Conservation (phyloP, 768 basidiomycete genomes). For the Serendipita sp. region DNA sequence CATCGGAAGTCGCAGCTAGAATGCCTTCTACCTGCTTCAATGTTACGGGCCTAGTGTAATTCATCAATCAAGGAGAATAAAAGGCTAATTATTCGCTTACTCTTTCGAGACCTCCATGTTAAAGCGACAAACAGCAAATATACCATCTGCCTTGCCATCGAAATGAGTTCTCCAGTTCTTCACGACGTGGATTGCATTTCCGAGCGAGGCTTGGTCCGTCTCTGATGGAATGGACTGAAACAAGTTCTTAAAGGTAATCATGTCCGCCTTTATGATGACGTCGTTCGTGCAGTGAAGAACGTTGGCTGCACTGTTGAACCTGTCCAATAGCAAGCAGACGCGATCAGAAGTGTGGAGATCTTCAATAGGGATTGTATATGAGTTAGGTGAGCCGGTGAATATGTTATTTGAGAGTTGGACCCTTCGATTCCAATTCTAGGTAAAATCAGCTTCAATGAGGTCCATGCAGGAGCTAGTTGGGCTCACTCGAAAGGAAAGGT, state of each 20-base stretch:
- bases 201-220: neutral
- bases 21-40: neutral
- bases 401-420: slow-evolving; percentile 11
- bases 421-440: slow-evolving; percentile 20
- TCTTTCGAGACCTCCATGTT: neutral
- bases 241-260: neutral
- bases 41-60: neutral
- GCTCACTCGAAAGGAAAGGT: neutral
- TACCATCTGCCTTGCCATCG: neutral
- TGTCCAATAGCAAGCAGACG: slow-evolving; percentile 66
- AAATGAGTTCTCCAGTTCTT: neutral
- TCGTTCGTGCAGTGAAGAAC: slow-evolving; percentile 64
- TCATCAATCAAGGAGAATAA: neutral
- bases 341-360: slow-evolving; percentile 54
- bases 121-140: neutral
- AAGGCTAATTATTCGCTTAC: too few species aligned
- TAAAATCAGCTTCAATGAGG: slow-evolving; percentile 16
- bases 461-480: slow-evolving; percentile 38
- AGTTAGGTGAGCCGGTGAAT: neutral
- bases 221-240: neutral
- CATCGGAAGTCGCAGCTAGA: neutral
- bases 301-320: slow-evolving; percentile 43
- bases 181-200: neutral
- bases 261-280: slow-evolving; percentile 30
- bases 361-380: slow-evolving; percentile 24